Conservation (phyloP, 169 alveolate species). For the Plasmodium falciparum region DNA sequence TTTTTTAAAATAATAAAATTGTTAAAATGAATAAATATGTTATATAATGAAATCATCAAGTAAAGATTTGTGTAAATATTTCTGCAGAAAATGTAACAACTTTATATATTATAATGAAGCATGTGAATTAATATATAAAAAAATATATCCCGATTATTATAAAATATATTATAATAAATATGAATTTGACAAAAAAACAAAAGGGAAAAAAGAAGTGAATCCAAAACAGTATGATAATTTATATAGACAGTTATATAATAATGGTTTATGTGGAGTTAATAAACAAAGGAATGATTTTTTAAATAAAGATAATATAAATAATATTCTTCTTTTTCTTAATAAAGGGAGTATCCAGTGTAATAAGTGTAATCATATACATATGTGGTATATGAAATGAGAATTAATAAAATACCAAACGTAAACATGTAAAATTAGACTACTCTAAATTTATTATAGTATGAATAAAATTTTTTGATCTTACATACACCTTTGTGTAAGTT, state of each 20-base stretch:
- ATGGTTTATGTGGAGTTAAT: slow-evolving; percentile 67
- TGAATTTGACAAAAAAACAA: slow-evolving; percentile 11
- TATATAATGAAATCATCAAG: slow-evolving; percentile 20
- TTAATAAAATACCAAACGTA: background rate
- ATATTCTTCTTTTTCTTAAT: slow-evolving; percentile 32
- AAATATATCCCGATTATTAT: slow-evolving; percentile 21
- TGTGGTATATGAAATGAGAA: slow-evolving; percentile 40
- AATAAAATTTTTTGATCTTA: too few relatives aligned
- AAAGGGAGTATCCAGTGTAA: slow-evolving; percentile 45
- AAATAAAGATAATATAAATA: slow-evolving; percentile 49
- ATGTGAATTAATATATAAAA: slow-evolving; percentile 37
- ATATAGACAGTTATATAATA: slow-evolving; percentile 39
- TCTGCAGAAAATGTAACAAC: slow-evolving; percentile 53
- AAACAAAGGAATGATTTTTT: slow-evolving; percentile 59
- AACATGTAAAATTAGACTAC: background rate
- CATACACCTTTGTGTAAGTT: too few relatives aligned
- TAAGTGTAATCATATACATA: slow-evolving; percentile 23
- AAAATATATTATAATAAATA: slow-evolving; percentile 30
- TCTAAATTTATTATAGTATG: too few relatives aligned
- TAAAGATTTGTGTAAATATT: slow-evolving; percentile 33
- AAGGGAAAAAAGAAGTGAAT: background rate
- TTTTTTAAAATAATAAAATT: too few relatives aligned
- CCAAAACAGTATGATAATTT: slow-evolving; percentile 21
- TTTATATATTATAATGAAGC: slow-evolving; percentile 50
- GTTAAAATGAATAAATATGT: too few relatives aligned